phyloP scores from a whole-genome alignment of 1,139 yeast species.

The Candida gigantensis region DNA sequence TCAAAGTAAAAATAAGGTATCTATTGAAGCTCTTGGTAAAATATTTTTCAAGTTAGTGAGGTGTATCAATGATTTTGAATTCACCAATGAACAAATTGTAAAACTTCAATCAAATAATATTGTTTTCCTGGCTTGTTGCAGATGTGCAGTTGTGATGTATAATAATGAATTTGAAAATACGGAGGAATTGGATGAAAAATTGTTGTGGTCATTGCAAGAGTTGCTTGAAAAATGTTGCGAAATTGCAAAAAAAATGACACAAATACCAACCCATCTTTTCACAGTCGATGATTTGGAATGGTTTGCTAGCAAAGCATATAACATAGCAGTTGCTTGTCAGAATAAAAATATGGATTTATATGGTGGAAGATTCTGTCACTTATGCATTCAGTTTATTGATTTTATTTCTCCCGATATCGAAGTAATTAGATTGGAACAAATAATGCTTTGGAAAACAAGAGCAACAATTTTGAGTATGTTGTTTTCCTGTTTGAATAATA shows the following conservation, averaged over 20 bases:
- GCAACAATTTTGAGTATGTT: conserved; percentile 9
- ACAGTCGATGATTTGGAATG: conserved; percentile 19
- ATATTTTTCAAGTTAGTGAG: conserved; percentile 10
- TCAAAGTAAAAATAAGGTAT: conserved; percentile 16
- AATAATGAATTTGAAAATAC: conserved; percentile 9
- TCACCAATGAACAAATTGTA: conserved; percentile 4
- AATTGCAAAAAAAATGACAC: conserved; percentile 9
- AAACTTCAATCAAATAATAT: conserved; percentile 9
- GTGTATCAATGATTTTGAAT: conserved; percentile 3
- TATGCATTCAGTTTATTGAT: conserved; percentile 10
- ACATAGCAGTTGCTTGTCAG: conserved; percentile 15
- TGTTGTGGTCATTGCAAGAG: conserved; percentile 5
- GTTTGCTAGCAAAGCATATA: conserved; percentile 21
- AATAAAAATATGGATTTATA: conserved; percentile 1
- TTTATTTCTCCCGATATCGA: conserved; percentile 9
- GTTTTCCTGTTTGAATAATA: conserved; percentile 3
- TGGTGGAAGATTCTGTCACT: conserved; percentile 10
- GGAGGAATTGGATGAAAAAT: not conserved
- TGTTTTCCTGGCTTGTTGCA: conserved; percentile 12
- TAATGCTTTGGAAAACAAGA: conserved; percentile 14
- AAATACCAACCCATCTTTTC: conserved; percentile 4
- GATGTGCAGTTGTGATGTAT: conserved; percentile 13
- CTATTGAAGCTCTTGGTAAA: conserved; percentile 3
- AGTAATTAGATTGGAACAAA: conserved; percentile 3
- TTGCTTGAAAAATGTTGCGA: conserved; percentile 10